Evolutionary conservation across 768 basidiomycete genomes (phyloP).

Genomic region (Psilocybe subaeruginosa): DNA sequence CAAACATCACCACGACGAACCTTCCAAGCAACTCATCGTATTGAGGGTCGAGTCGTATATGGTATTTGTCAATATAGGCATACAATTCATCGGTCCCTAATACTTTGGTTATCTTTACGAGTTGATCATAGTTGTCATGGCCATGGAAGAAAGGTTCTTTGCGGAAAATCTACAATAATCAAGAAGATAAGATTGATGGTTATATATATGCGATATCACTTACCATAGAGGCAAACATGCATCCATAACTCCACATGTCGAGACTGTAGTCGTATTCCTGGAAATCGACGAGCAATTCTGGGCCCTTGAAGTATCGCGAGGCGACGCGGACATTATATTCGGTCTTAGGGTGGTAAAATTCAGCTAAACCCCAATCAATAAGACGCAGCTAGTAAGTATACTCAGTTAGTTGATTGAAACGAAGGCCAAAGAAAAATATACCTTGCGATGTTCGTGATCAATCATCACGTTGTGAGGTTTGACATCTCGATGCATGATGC

Average conservation of each 20-base stretch:
- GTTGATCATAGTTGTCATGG: conserved; percentile 97
- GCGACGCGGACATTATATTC: conserved; percentile 99
- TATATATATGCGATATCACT: conserved; percentile 22
- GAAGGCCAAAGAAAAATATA: conserved; percentile 32
- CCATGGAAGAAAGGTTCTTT: conserved; percentile 99
- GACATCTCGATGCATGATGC: conserved; percentile 98
- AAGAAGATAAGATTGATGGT: conserved; percentile 9
- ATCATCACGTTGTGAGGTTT: conserved; percentile 99
- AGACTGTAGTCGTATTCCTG: conserved; percentile 98
- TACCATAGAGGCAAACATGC: conserved; percentile 99
- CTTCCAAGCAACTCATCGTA: conserved; percentile 94
- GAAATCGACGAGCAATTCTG: conserved; percentile 95
- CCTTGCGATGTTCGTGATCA: conserved; percentile 96
- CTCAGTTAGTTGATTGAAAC: conserved; percentile 7
- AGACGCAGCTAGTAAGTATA: conserved; percentile 69
- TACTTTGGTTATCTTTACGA: conserved; percentile 98
- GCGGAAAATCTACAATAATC: conserved; percentile 80
- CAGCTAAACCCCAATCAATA: conserved; percentile 98
- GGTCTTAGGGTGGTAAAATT: conserved; percentile 97
- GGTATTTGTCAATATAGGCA: conserved; percentile 92
- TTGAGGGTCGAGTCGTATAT: conserved; percentile 93
- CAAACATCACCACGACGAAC: conserved; percentile 34
- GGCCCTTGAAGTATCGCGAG: conserved; percentile 97
- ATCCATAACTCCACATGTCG: conserved; percentile 99
- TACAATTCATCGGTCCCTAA: conserved; percentile 96